Base-by-base conservation (phyloP, 2,329 filamentous ascomycete species). In the Elsinoe australis region DNA sequence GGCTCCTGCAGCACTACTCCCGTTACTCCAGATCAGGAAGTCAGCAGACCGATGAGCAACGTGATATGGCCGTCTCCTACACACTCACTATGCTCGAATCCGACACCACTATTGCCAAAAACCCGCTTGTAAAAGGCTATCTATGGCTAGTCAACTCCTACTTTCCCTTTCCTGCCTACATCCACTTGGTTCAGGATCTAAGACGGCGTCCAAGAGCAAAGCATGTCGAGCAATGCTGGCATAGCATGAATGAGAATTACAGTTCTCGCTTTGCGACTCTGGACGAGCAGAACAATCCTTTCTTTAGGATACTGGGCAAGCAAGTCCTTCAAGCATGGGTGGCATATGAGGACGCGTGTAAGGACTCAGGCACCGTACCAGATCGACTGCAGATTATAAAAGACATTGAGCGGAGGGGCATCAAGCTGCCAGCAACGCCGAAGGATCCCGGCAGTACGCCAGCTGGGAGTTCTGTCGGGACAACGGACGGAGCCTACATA, bases 311-410 rank as follows among this genome's bases (percentile, higher is more conserved):
- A 1, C 79, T 83, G 52, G 73, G 74, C 1, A 67, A 68, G 15
- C 68, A 76, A 14, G 75, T 83, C 32, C 63, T 83, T 50, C 80
- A 79, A 56, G 78, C 79, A 0, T 83, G 80, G 80, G 72, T 75
- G 34, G 75, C 74, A 2, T 72, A 74, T 12, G 59, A n/a, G n/a
- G n/a, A n/a, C n/a, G n/a, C n/a, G n/a, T n/a, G n/a, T n/a, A n/a
- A n/a, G n/a, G n/a, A n/a, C n/a, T n/a, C n/a, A n/a, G n/a, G n/a
- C n/a, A n/a, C n/a, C n/a, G n/a, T n/a, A n/a, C n/a, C n/a, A n/a
- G n/a, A n/a, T n/a, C n/a, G n/a, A n/a, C n/a, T n/a, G n/a, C n/a
- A n/a, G n/a, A n/a, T n/a, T n/a, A n/a, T n/a, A n/a, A n/a, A n/a
- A n/a, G n/a, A n/a, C n/a, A n/a, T n/a, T n/a, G n/a, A n/a, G n/a